Evolutionary conservation across 345 rosid genomes (phyloP).

Genomic region (Populus tremula): DNA sequence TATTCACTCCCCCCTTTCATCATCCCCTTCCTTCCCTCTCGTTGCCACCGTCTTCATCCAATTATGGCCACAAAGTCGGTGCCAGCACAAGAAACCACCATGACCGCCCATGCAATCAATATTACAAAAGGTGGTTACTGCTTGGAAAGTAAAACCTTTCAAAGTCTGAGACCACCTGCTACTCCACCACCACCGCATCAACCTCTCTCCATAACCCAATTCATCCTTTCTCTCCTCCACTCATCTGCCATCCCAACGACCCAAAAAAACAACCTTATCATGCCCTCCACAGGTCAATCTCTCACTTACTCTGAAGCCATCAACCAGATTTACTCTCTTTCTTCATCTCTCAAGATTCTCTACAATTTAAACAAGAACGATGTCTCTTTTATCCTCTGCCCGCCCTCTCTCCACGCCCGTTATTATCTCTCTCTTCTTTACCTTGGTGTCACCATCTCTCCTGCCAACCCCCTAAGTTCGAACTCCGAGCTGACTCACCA

Average conservation of each 20-base stretch:
- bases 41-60: too few species aligned
- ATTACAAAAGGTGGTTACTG: constrained; percentile 45
- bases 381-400: constrained; percentile 62
- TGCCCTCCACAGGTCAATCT: constrained; percentile 37
- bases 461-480: constrained; percentile 69
- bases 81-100: too few species aligned
- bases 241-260: constrained; percentile 19
- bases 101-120: constrained; percentile 13
- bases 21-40: too few species aligned
- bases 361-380: constrained; percentile 45
- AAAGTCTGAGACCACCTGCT: constrained; percentile 42
- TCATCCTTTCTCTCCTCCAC: constrained; percentile 45
- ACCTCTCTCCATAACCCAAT: constrained; percentile 54
- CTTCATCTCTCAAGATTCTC: constrained; percentile 34
- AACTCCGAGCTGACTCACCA: constrained; percentile 55
- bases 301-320: constrained; percentile 49
- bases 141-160: constrained; percentile 43
- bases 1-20: too few species aligned
- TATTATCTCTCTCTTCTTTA: constrained; percentile 69
- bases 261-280: constrained; percentile 29
- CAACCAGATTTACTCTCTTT: constrained; percentile 43
- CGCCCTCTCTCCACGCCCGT: constrained; percentile 59
- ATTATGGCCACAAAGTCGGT: too few species aligned
- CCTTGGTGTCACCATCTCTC: constrained; percentile 67
- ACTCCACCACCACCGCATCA: constrained; percentile 46